Base-by-base conservation (phyloP, 2,329 filamentous ascomycete species). In the Talaromyces sp. region DNA sequence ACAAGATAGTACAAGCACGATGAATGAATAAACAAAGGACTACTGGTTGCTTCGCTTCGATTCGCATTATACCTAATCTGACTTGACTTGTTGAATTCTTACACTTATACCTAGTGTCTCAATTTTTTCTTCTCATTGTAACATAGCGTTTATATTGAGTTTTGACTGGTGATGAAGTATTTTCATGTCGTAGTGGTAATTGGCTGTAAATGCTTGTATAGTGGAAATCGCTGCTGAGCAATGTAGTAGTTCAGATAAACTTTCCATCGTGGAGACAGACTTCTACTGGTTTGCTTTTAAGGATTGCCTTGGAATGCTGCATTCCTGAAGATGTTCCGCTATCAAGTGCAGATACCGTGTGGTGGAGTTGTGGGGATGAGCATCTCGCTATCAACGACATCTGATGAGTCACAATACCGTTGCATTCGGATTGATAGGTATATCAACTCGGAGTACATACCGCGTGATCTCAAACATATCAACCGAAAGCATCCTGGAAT, bases 1-100 rank as follows among this genome's bases (percentile, higher is more conserved):
- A 57, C n/a, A 57, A 57, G 31, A 57, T 41, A 39, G 13, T 35
- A 41, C 56, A 58, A 59, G 56, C 56, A 59, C 56, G 56, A 59
- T 59, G 27, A 59, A 45, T 43, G 37, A 45, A 59, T 35, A 41
- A 54, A 56, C n/a, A 16, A 37, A 37, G 52, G 56, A 59, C n/a
- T 58, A 2, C 14, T 43, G 22, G 3, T 8, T 43, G 22, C 39
- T 57, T 57, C 33, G 35, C 39, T 41, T 59, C 39, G 35, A 41
- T 59, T 59, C 39, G 56, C 56, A 56, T 56, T 56, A 56, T 56
- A 56, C 52, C 52, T 56, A 37, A 52, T 19, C 16, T 54, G 16
- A 54, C 31, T 37, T 56, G 31, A 56, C 33, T 56, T 37, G 52
- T 56, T 56, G n/a, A 56, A 56, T 56, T 56, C 52, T 37, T 39